Base-by-base conservation (phyloP, 768 basidiomycete genomes). In the Pseudohyphozyma bogoriensis region DNA sequence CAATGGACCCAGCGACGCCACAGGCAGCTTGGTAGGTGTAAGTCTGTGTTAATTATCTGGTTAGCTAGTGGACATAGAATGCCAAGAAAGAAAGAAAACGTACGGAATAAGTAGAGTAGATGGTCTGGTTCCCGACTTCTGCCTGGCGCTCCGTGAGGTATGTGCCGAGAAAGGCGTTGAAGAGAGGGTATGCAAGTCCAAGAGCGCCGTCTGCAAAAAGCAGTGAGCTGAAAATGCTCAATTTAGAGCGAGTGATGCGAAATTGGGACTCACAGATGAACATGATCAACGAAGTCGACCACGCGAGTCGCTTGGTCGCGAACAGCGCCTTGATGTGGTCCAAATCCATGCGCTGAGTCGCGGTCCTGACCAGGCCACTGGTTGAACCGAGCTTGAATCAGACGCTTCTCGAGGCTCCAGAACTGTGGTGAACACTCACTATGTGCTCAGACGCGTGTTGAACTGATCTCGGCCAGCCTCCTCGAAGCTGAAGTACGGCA, bases 231-330 rank as follows among this genome's bases (percentile, higher is more conserved):
- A 24, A 24, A 13, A 33, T 51, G n/a, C 33, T 26, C 20, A n/a
- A 33, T 2, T 11, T 9, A 22, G 46, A 5, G 16, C 46, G 26
- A n/a, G 10, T 79, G 80, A 2, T 81, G 75, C 11, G 81, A 81
- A 51, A 81, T 75, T 26, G 68, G 79, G 75, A 79, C 78, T 80
- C 81, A 82, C n/a, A 80, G 72, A 51, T 51, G 13, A 78, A 52
- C 57, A 81, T 79, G 51, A 77, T 79, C 33, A 81, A 68, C 1
- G 74, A 68, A 20, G 79, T 81, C 64, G 79, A 80, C 52, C 77
- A 63, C 3, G 77, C 75, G 49, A 81, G 70, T 39, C 74, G 76
- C 53, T 68, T 73, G 6, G 76, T 77, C 3, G 77, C 74, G 60
- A 82, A 82, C 11, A 82, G 73, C 16, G 79, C 79, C 47, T 68